Evolutionary conservation across 345 rosid genomes (phyloP).

Genomic region (Iberis pinnata): DNA sequence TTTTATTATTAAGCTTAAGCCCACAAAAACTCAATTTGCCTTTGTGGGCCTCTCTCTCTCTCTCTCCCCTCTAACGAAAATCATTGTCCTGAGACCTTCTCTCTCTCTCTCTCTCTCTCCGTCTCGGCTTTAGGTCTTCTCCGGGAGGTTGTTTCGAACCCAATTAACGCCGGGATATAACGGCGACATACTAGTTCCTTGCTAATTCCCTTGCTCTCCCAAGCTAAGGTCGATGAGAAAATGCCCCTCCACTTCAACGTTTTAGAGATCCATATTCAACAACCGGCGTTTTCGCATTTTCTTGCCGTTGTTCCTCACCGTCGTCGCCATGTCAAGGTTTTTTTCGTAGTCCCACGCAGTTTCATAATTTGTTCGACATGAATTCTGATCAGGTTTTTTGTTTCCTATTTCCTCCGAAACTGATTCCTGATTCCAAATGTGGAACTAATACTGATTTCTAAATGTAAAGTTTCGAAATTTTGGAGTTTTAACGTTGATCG

Average conservation of each 20-base stretch:
- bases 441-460: neutral
- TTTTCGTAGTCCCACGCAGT: no score
- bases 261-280: constrained; percentile 21
- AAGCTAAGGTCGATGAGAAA: constrained; percentile 29
- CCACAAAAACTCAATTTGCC: constrained; percentile 7
- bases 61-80: neutral
- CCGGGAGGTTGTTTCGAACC: constrained; percentile 18
- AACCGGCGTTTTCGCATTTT: constrained; percentile 11
- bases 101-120: constrained; percentile 24
- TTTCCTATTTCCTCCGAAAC: constrained; percentile 26
- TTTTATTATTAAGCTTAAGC: constrained; percentile 14
- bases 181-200: no score
- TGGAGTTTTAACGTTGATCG: neutral
- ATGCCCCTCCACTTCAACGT: constrained; percentile 19
- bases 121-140: constrained; percentile 25
- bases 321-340: constrained; percentile 24
- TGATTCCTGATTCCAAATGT: no score
- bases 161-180: constrained; percentile 19
- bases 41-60: constrained; percentile 28
- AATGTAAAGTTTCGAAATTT: constrained; percentile 12
- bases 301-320: constrained; percentile 10
- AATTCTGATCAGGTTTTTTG: constrained; percentile 12
- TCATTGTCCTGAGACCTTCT: constrained; percentile 21
- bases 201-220: neutral
- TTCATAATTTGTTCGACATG: neutral